phyloP scores from a whole-genome alignment of 345 rosid species.

The Salix udensis region DNA sequence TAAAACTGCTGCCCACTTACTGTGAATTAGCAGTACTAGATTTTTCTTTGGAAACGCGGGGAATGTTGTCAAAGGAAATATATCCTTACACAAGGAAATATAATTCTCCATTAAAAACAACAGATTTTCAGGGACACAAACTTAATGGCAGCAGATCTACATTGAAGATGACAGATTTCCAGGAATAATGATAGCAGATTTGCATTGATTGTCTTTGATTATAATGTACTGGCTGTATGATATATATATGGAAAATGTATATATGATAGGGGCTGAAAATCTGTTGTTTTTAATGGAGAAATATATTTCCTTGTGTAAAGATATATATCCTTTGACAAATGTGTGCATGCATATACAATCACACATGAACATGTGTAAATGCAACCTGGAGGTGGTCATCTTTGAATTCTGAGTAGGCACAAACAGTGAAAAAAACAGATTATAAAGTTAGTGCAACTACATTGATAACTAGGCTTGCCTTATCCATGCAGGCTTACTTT shows the following conservation, averaged over 20 bases:
- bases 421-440: background rate
- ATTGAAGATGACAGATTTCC: too few relatives aligned
- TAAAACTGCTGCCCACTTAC: background rate
- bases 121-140: too few relatives aligned
- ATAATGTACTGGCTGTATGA: too few relatives aligned
- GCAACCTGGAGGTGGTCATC: background rate
- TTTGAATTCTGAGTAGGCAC: background rate
- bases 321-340: background rate
- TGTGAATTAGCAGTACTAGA: background rate
- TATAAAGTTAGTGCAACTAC: background rate
- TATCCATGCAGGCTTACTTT: conserved; percentile 45
- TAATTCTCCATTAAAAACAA: too few relatives aligned
- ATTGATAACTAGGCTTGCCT: background rate
- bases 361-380: background rate
- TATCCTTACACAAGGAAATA: too few relatives aligned
- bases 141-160: too few relatives aligned
- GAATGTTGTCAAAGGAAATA: background rate
- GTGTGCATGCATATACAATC: background rate
- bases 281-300: too few relatives aligned
- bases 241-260: too few relatives aligned
- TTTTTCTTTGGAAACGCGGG: background rate
- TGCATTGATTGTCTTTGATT: too few relatives aligned
- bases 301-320: too few relatives aligned
- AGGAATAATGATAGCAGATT: too few relatives aligned
- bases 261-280: too few relatives aligned